These are phyloP conservation scores for Lophiotrema nucula DNA, from an alignment of 495 filamentous ascomycete genomes.

Conservation along the genomic window DNA sequence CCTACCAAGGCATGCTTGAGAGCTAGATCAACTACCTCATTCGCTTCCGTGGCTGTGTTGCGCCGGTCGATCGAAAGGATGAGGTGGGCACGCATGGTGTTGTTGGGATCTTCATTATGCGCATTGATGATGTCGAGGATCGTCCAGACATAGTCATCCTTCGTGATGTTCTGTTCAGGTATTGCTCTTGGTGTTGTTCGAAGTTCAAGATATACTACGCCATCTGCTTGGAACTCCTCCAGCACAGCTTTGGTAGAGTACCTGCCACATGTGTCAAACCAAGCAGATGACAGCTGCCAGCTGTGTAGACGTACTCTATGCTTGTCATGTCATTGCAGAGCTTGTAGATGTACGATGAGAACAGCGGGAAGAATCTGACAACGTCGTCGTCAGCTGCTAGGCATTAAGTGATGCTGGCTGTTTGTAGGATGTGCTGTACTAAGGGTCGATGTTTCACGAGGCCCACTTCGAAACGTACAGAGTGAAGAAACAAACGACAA, in stretches of 20 bases:
- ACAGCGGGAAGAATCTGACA: slow-evolving; percentile 71
- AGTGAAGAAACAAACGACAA: neutral
- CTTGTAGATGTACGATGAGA: slow-evolving; percentile 74
- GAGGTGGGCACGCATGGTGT: slow-evolving; percentile 41
- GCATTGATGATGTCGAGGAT: slow-evolving; percentile 57
- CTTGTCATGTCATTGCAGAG: slow-evolving; percentile 60
- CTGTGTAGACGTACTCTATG: slow-evolving; percentile 44
- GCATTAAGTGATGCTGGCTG: too few relatives aligned
- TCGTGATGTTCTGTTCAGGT: slow-evolving; percentile 52
- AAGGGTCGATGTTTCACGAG: slow-evolving; percentile 11
- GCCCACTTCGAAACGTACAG: neutral
- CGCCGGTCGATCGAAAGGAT: slow-evolving; percentile 76
- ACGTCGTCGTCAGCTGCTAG: slow-evolving; percentile 12
- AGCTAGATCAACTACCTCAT: slow-evolving; percentile 62
- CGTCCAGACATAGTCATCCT: slow-evolving; percentile 62
- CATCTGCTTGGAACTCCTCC: slow-evolving; percentile 66
- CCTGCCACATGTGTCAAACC: slow-evolving; percentile 13
- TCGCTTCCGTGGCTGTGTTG: slow-evolving; percentile 55
- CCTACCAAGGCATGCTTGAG: slow-evolving; percentile 52
- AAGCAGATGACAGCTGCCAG: neutral
- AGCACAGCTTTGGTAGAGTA: slow-evolving; percentile 68
- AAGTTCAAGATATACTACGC: slow-evolving; percentile 77
- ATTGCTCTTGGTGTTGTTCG: slow-evolving; percentile 74
- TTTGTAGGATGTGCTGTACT: too few relatives aligned
- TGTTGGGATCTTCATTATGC: slow-evolving; percentile 15